phyloP scores from a whole-genome alignment of 768 basidiomycete genomes.

The Solioccasus polychromus region DNA sequence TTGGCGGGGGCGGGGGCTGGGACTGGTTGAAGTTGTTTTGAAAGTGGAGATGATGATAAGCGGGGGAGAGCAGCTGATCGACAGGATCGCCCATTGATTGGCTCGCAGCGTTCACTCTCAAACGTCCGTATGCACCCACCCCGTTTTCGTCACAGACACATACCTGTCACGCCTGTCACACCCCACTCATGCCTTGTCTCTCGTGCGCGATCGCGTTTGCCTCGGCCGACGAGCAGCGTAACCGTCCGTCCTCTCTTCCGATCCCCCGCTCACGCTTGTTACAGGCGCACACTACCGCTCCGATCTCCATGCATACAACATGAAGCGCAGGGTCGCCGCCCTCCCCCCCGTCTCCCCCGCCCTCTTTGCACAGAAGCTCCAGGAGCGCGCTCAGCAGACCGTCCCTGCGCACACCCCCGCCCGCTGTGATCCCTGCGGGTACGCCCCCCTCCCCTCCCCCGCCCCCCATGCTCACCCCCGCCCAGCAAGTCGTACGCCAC shows the following conservation, averaged over 20 bases:
- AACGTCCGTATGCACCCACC: constrained; percentile 16
- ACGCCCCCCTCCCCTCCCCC: constrained; percentile 26
- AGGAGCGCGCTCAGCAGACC: constrained; percentile 71
- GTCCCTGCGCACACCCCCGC: constrained; percentile 56
- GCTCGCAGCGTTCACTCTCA: constrained; percentile 35
- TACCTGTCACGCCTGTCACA: constrained; percentile 7
- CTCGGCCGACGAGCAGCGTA: constrained; percentile 80
- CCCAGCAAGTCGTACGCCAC: constrained; percentile 84
- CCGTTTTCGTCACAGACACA: background rate
- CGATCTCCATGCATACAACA: constrained; percentile 97
- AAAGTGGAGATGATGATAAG: constrained; percentile 46
- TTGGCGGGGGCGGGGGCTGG: constrained; percentile 19
- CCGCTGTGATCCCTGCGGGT: constrained; percentile 84
- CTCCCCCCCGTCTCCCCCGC: constrained; percentile 79
- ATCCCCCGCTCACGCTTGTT: background rate
- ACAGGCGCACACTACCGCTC: constrained; percentile 85
- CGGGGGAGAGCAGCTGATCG: constrained; percentile 60
- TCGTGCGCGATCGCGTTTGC: constrained; percentile 88
- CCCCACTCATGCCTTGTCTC: constrained; percentile 46
- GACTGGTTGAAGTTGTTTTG: constrained; percentile 25
- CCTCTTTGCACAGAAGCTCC: constrained; percentile 85
- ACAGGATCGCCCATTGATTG: constrained; percentile 56
- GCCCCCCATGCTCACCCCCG: background rate
- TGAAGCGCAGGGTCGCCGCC: constrained; percentile 91
- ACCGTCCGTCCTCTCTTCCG: constrained; percentile 27